These are phyloP conservation scores for Phylloporus sp. DNA, from an alignment of 768 basidiomycete species.

Conservation along the genomic window DNA sequence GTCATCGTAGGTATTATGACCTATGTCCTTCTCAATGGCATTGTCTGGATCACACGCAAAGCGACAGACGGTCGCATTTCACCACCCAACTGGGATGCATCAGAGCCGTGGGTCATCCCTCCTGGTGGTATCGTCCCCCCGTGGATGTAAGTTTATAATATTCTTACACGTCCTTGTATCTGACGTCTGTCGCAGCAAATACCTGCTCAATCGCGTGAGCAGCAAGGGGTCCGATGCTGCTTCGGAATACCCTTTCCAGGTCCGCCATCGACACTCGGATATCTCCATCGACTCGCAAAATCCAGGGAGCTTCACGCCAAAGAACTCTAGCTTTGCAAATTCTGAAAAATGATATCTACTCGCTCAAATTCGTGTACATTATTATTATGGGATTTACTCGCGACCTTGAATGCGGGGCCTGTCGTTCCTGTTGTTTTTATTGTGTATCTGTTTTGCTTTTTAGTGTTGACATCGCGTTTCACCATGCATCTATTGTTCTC, in stretches of 20 bases:
- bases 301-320: conserved; percentile 21
- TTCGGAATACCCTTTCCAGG: conserved; percentile 29
- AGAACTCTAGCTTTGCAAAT: conserved; percentile 23
- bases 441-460: conserved; percentile 20
- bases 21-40: conserved; percentile 70
- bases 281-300: conserved; percentile 33
- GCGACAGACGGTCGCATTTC: conserved; percentile 54
- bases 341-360: conserved; percentile 27
- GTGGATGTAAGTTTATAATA: conserved; percentile 54
- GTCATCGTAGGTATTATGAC: conserved; percentile 76
- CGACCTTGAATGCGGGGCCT: conserved; percentile 13
- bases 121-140: conserved; percentile 63
- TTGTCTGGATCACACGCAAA: conserved; percentile 55
- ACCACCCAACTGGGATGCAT: conserved; percentile 59
- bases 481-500: conserved; percentile 1
- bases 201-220: conserved; percentile 17
- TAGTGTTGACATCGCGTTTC: background rate
- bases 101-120: conserved; percentile 70
- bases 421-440: conserved; percentile 24
- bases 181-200: conserved; percentile 20
- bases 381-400: conserved; percentile 8
- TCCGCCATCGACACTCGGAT: conserved; percentile 30
- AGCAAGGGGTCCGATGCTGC: background rate
- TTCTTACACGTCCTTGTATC: background rate
- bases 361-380: background rate